Conservation (phyloP, 257 asterid genomes). For the Nicotiana tabacum region DNA sequence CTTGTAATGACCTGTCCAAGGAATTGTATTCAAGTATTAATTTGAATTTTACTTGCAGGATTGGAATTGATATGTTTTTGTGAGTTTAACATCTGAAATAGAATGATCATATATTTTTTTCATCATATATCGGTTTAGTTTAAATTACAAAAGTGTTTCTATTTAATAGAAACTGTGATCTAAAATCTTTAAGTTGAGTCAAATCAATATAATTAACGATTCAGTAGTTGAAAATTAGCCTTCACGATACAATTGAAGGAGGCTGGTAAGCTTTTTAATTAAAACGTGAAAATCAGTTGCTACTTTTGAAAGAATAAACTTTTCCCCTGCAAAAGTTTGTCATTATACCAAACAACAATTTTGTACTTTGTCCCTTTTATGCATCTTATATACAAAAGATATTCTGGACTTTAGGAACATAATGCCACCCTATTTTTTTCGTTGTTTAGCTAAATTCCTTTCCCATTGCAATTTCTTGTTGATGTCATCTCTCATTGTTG, state of each 20-base stretch:
- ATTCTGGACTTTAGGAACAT: not conserved
- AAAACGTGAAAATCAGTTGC: not conserved
- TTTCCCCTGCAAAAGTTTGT: not conserved
- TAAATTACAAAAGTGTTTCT: not conserved
- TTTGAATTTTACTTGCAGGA: not conserved
- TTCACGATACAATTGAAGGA: not conserved
- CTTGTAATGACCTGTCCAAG: too few relatives aligned
- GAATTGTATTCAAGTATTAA: not conserved
- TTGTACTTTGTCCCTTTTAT: conserved; percentile 5
- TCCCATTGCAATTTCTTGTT: not conserved
- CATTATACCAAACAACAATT: conserved; percentile 6
- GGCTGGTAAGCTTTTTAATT: not conserved
- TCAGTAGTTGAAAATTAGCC: not conserved
- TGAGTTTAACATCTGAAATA: not conserved
- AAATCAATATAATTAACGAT: not conserved
- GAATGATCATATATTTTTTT: not conserved
- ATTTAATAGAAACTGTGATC: not conserved
- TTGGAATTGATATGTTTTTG: not conserved
- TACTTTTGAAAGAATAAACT: not conserved
- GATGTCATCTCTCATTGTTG: not conserved
- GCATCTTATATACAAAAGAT: not conserved
- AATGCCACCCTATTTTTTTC: not conserved
- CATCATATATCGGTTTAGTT: not conserved
- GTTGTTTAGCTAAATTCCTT: not conserved
- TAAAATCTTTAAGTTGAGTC: not conserved